These are phyloP conservation scores for Globisporangium recalcitrans DNA, from an alignment of 352 stramenopile genomes.

Conservation along the genomic window DNA sequence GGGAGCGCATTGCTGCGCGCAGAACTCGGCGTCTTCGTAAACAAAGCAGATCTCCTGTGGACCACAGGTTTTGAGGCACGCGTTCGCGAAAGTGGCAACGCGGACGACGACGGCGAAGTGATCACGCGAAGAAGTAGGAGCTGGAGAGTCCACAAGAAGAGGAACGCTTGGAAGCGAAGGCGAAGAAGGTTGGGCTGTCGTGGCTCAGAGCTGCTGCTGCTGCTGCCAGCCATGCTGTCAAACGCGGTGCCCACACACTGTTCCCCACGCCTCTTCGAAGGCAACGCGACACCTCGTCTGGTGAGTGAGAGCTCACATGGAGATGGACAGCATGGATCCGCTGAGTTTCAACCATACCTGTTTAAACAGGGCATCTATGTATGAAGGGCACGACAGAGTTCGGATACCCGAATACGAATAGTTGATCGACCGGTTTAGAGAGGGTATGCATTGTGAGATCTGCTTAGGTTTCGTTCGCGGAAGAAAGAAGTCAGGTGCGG, in stretches of 20 bases:
- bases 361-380: neutral
- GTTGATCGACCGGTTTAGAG: neutral
- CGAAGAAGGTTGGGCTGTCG: neutral
- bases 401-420: too few relatives aligned
- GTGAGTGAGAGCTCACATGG: neutral
- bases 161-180: neutral
- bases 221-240: too few relatives aligned
- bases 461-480: neutral
- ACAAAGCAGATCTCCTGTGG: slow-evolving; percentile 41
- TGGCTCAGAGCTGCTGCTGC: neutral
- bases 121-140: neutral
- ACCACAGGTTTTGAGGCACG: slow-evolving; percentile 21
- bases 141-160: neutral
- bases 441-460: neutral
- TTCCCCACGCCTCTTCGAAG: neutral
- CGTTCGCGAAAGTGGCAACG: slow-evolving; percentile 5
- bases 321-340: neutral
- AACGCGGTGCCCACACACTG: neutral
- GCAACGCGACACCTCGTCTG: neutral
- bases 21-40: slow-evolving; percentile 39
- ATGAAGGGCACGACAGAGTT: too few relatives aligned
- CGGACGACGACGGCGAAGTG: neutral
- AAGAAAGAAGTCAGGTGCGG: neutral
- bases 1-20: slow-evolving; percentile 31
- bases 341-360: neutral